Evolutionary conservation across 2,329 filamentous ascomycete species (phyloP).

Genomic region (Alternaria sp.): DNA sequence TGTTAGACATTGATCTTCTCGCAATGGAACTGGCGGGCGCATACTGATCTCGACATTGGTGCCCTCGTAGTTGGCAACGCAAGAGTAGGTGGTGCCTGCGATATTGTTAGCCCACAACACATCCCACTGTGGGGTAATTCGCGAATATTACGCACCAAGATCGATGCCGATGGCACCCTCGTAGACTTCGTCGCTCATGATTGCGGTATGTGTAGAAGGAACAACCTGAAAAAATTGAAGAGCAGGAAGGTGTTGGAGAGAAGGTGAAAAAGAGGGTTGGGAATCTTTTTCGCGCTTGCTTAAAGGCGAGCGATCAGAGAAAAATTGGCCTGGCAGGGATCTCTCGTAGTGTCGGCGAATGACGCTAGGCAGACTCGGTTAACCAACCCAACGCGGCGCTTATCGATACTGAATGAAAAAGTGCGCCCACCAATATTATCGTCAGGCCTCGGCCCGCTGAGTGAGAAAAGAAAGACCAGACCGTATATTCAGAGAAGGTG

Average conservation of each 20-base stretch:
- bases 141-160: conserved; percentile 72
- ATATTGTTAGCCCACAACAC: conserved; percentile 41
- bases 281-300: conserved; percentile 23
- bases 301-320: conserved; percentile 25
- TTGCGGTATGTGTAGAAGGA: conserved; percentile 53
- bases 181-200: conserved; percentile 97
- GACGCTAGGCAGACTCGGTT: conserved; percentile 20
- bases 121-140: conserved; percentile 41
- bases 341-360: conserved; percentile 16
- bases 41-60: conserved; percentile 98
- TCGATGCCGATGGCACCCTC: conserved; percentile 99
- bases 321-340: conserved; percentile 24
- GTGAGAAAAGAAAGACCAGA: background rate
- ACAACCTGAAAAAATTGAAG: conserved; percentile 41
- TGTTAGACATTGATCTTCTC: conserved; percentile 29
- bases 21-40: conserved; percentile 45
- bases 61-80: conserved; percentile 99
- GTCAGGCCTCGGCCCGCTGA: background rate
- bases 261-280: conserved; percentile 38
- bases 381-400: conserved; percentile 16
- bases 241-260: conserved; percentile 43
- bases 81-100: conserved; percentile 98
- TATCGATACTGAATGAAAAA: conserved; percentile 16
- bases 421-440: conserved; percentile 2
- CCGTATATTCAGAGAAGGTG: background rate